Evolutionary conservation across 1,139 yeast species (phyloP), one percentile per base, ranked within the genome.

Genomic region (Suhomyces atakaporum): DNA sequence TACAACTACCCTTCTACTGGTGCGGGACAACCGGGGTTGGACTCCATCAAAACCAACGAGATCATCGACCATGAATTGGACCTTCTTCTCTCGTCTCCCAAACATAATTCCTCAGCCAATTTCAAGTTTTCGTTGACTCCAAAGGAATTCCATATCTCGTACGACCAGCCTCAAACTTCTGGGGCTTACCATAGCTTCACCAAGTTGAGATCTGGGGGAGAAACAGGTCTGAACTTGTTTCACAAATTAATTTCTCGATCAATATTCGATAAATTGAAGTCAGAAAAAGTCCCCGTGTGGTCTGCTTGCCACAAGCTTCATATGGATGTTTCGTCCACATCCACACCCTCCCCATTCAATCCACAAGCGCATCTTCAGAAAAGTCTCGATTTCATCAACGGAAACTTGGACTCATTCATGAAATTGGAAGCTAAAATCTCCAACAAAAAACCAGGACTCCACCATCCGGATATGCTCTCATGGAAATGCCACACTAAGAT

Each of bases 401-500:
- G 69, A 3, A 40, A 44, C 7, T 57, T 64, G 28, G 60, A 59
- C 25, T 61, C 73, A 1, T 59, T 45, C 33, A 49, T 66, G 55
- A 54, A 56, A 32, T 33, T 66, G 3, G 44, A 56, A 11, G 60
- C 58, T 7, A 33, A 39, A 8, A 36, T 31, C 12, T 25, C 31
- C 11, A 29, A 21, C 4, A 36, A 36, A 14, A 31, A 27, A 1
- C 35, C 28, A 20, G 25, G 26, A 16, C 27, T 28, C 15, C 26
- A 38, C 10, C 39, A 33, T 7, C 44, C 43, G 2, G 42, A 53
- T 0, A 52, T 65, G 43, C 46, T 68, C 15, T 51, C 55, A 31
- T 69, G 75, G 73, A 61, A 54, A 35, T 66, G 69, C 37, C 44
- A 48, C 22, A 54, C 65, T 4, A 55, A 54, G 34, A 58, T 70